Evolutionary conservation across 305 asterid genomes (phyloP), one percentile per base, ranked within the genome.

Genomic region (Plantago rigida): DNA sequence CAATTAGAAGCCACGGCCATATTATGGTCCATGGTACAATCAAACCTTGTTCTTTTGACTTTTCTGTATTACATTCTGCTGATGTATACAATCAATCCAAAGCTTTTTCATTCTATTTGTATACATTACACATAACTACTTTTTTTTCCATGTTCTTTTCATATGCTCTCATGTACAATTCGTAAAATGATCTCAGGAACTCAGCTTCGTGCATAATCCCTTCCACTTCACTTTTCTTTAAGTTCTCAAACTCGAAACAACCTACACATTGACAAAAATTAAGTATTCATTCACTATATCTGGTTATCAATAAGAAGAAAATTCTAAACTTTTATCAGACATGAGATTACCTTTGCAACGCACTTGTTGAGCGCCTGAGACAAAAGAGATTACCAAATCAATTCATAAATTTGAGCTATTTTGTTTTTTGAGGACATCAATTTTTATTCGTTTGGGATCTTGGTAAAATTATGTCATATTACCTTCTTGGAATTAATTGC

Each of bases 191-290:
- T 47, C 9, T 1, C 9, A 47, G 15, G 15, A n/a, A 47, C 51
- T 47, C 51, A 15, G 51, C 9, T 47, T 47, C 51, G 46, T 9
- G 13, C 46, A 41, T 13, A 3, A 12, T 13, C 0, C 17, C 51
- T 3, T 47, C 51, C 19, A 47, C 9, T 59, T 47, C 69, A 46
- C 1, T 12, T 28, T 17, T 46, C 47, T 19, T 8, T 7, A 47
- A 63, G 64, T 53, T 61, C 66, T 84, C 81, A 78, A 59, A 84
- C 76, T 73, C 87, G 82, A 70, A 85, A 87, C 81, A 87, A 77
- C 84, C 96, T 83, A 73, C 42, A 70, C 49, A 68, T 48, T 65
- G 36, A 52, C 39, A 66, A 4, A 45, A 55, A 55, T 47, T 1
- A 28, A 24, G 17, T 53, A 26, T 54, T 47, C 51, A 59, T 3